Evolutionary conservation across 2,329 filamentous ascomycete genomes (phyloP).

Genomic region (Monosporascus cannonballus): DNA sequence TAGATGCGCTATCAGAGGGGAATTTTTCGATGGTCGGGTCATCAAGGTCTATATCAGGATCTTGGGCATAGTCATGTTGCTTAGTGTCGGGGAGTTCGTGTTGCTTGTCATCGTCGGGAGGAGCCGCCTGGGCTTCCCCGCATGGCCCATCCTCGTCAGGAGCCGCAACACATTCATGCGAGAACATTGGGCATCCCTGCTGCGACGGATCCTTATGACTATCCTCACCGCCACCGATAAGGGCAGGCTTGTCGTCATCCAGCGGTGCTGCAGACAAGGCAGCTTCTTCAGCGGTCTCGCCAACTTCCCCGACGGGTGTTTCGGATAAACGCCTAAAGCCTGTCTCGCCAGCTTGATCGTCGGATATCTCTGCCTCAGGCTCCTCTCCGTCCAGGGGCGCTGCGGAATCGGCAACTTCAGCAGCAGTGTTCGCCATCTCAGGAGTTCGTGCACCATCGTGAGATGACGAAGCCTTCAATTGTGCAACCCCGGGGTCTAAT

Average conservation of each 20-base stretch:
- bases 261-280: conserved; percentile 34
- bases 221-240: conserved; percentile 3
- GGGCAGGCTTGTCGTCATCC: conserved; percentile 19
- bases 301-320: conserved; percentile 35
- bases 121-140: conserved; percentile 2
- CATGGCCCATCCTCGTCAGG: conserved; percentile 5
- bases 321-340: conserved; percentile 28
- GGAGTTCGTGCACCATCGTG: conserved; percentile 21
- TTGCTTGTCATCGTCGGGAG: not conserved
- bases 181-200: conserved; percentile 15
- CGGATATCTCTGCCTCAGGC: conserved; percentile 25
- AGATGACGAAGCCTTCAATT: conserved; percentile 7
- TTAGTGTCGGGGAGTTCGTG: not conserved
- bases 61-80: conserved; percentile 1
- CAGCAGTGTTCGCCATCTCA: conserved; percentile 20
- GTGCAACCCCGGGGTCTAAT: conserved; percentile 8
- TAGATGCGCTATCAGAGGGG: conserved; percentile 23
- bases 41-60: conserved; percentile 16
- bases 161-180: conserved; percentile 20
- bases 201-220: not conserved
- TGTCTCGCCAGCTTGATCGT: conserved; percentile 25
- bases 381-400: conserved; percentile 23
- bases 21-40: conserved; percentile 24
- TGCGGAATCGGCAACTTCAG: conserved; percentile 31
- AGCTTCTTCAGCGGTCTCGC: conserved; percentile 38